Base-by-base conservation (phyloP, 805 yeast genomes). In the Kuraishia molischiana region DNA sequence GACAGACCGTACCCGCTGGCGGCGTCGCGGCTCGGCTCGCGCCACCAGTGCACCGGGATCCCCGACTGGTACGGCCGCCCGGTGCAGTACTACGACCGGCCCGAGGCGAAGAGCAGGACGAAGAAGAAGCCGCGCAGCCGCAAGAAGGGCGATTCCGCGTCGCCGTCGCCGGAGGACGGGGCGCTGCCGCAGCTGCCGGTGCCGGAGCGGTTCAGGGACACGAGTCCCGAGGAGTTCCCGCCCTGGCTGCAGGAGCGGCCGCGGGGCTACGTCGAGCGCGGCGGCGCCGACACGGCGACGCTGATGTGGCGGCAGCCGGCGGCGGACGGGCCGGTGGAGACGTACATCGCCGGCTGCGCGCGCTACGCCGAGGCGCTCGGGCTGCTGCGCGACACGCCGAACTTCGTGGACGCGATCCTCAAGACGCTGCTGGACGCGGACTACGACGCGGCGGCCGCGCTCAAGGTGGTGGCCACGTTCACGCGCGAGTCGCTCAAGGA, bases 1-100 rank as follows among this genome's bases (percentile, higher is more conserved):
- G 94, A 83, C 50, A 60, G 89, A 31, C 85, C 87, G 1, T 80
- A 81, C 46, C 92, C 95, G 0, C 60, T 90, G 36, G 92, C 89
- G 0, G 77, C 82, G 2, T 81, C 92, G 0, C 60, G 92, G 41
- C 52, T 85, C 4, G 95, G 95, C 1, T 59, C 81, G 3, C 78
- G 74, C 43, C 79, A 80, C 50, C 95, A 85, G 55, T 78, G 78
- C 3, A 67, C 79, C 0, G 74, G 73, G n/a, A 58, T 79, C 22
- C 71, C 71, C 1, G 82, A 74, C 24, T 82, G 81, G 79, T 70
- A 61, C 21, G 79, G 67, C 11, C 79, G 74, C 41, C 77, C 73
- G 0, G 78, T 84, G 3, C 67, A 66, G n/a, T 85, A 82, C 52
- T 80, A 76, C 50, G 89, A 78, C 43, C 39, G 39, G 37, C 41